phyloP scores from a whole-genome alignment of 2,329 filamentous ascomycete genomes.

The Exophiala aquamarina region DNA sequence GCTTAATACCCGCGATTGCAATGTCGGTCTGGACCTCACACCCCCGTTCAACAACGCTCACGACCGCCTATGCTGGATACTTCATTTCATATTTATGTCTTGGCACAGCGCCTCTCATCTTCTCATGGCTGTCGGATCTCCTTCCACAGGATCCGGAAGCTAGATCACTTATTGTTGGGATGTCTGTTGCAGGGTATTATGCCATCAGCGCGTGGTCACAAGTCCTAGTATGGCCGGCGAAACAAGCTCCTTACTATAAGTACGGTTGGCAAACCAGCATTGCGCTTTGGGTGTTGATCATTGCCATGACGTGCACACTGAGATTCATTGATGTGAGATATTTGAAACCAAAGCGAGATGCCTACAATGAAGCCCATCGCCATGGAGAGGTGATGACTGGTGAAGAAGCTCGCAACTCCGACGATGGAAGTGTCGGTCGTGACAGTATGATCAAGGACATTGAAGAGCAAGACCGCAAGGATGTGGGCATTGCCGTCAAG shows the following conservation, averaged over 20 bases:
- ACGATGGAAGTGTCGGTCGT: too few species aligned
- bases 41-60: slow-evolving; percentile 43
- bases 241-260: slow-evolving; percentile 47
- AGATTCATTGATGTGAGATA: slow-evolving; percentile 47
- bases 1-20: slow-evolving; percentile 49
- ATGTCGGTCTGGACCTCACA: slow-evolving; percentile 56
- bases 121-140: slow-evolving; percentile 15
- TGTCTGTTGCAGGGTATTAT: slow-evolving; percentile 52
- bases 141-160: slow-evolving; percentile 51
- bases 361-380: too few species aligned
- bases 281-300: slow-evolving; percentile 46
- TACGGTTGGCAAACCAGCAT: slow-evolving; percentile 43
- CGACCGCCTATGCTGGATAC: slow-evolving; percentile 52
- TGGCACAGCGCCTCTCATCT: slow-evolving; percentile 53
- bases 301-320: slow-evolving; percentile 44
- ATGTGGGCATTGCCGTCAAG: too few species aligned
- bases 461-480: too few species aligned
- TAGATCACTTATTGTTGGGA: slow-evolving; percentile 50
- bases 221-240: slow-evolving; percentile 54
- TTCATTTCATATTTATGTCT: slow-evolving; percentile 51
- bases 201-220: slow-evolving; percentile 54
- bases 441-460: too few species aligned
- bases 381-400: too few species aligned
- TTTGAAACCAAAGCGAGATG: slow-evolving; percentile 31
- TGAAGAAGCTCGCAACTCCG: too few species aligned